Evolutionary conservation across 306 rosid species (phyloP).

Genomic region (Vigna unguiculata): DNA sequence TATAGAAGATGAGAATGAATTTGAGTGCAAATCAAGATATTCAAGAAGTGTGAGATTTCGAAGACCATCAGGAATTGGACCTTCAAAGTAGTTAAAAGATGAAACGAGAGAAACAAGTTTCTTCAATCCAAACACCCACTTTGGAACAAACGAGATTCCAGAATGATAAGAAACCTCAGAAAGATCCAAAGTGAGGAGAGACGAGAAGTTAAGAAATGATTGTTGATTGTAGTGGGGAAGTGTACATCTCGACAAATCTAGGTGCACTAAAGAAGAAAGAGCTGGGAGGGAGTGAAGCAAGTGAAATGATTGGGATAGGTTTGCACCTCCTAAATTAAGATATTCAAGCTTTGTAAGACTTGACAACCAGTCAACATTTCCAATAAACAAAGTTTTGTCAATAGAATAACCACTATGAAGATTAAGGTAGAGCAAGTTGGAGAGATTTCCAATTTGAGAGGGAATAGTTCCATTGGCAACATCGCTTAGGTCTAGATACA

Average conservation of each 20-base stretch:
- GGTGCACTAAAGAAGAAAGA: slow-evolving; percentile 30
- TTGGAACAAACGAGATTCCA: not conserved
- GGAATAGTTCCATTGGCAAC: not conserved
- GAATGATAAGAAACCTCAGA: not conserved
- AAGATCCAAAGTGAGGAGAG: slow-evolving; percentile 5
- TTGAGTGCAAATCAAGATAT: not conserved
- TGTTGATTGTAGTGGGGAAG: not conserved
- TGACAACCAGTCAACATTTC: not conserved
- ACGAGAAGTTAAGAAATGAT: slow-evolving; percentile 1
- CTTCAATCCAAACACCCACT: slow-evolving; percentile 7
- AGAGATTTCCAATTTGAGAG: slow-evolving; percentile 23
- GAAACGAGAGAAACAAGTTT: slow-evolving; percentile 7
- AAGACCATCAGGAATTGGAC: slow-evolving; percentile 11
- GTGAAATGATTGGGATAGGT: slow-evolving; percentile 9
- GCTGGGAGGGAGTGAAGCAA: not conserved
- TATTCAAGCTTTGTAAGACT: slow-evolving; percentile 20
- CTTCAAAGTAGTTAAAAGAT: rapidly evolving
- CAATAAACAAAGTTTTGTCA: too few species aligned
- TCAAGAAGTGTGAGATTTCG: slow-evolving; percentile 42
- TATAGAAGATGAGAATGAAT: slow-evolving; percentile 33
- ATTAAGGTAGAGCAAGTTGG: slow-evolving; percentile 9
- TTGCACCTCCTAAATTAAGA: not conserved
- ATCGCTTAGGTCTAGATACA: not conserved
- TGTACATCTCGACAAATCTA: not conserved
- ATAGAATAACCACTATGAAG: rapidly evolving